Evolutionary conservation across 148 eudicot species (phyloP), one percentile per base, ranked within the genome.

Genomic region (Persicaria maculosa): DNA sequence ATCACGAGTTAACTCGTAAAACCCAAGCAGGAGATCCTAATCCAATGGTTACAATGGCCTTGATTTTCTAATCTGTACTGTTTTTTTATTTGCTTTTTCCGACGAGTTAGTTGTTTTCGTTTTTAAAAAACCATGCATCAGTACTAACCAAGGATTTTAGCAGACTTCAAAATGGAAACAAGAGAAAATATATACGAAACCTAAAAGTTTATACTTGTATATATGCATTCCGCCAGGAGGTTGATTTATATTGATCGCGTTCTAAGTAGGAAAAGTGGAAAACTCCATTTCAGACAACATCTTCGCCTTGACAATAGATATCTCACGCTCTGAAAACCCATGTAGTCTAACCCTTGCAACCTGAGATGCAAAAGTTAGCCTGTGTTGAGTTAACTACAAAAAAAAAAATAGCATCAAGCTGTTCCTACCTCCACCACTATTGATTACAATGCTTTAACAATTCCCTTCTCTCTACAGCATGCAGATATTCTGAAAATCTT

Each of bases 231-330:
- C 89, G 83, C 83, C 90, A 84, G 72, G 83, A 86, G 76, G 85
- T 90, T 74, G 97, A 90, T 80, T 90, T 86, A 83, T 84, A 76
- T 77, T 90, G 89, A 61, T 92, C 95, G 47, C 97, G 89, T 79
- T 90, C 95, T 76, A 92, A 75, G 84, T 84, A 92, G 48, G 91
- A 84, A 81, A 93, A 92, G n/a, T n/a, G n/a, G n/a, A n/a, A n/a
- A n/a, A n/a, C 79, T 92, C 97, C 68, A 92, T 90, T 71, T 87
- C 97, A 25, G 97, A 85, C 88, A 92, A 81, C 65, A 88, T 76
- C 72, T 80, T 72, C 47, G 95, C 88, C 25, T 90, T 83, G 31
- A 82, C 86, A 53, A 87, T 78, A 47, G 90, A 83, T 76, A 88
- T 82, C 77, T 92, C 97, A 53, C 90, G 88, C 48, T 92, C 97